Base-by-base conservation (phyloP, 2,329 filamentous ascomycete species). In the Stagonosporopsis cucurbitacearum region DNA sequence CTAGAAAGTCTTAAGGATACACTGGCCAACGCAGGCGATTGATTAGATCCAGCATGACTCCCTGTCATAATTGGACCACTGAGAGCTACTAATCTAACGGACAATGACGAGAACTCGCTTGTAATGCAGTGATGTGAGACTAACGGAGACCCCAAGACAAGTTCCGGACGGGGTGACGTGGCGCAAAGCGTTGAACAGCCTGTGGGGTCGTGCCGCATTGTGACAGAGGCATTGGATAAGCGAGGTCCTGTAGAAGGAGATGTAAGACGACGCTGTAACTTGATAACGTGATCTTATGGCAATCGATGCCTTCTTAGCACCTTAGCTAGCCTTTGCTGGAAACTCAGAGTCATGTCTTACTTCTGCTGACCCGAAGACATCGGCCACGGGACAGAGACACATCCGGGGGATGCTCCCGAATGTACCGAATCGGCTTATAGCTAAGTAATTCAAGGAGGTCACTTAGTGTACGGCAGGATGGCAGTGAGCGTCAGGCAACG, bases 111-210 rank as follows among this genome's bases (percentile, higher is more conserved):
- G 28, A 13, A 15, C 22, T 20, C 36, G 42, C 53, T 39, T 25
- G 25, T 8, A 17, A n/a, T 26, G 22, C 41, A 50, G 28, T 19
- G 20, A 41, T 12, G 17, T 19, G 53, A 36, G 19, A 46, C 41
- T 47, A 41, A 47, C 35, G 53, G 41, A 15, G 13, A 25, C 30
- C 26, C 37, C 36, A 36, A 47, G 47, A 50, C 36, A 17, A 11
- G 36, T 12, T 33, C 35, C 47, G 23, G 42, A 33, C 22, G 53
- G 11, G 32, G 36, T 36, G 20, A 30, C 23, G 12, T 30, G 35
- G 22, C 12, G 37, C 30, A 32, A 20, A 32, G n/a, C 22, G 19
- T 40, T 33, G 28, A 26, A 35, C 35, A 25, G 32, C 26, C 4
- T 25, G 36, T 40, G 42, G 42, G 42, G 42, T 41, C 23, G 23